Percentiles rank a stretch among this genome's conserved stretches.
Evolutionary conservation across 257 asterid species (phyloP).

Genomic region (Verbascum thapsus): DNA sequence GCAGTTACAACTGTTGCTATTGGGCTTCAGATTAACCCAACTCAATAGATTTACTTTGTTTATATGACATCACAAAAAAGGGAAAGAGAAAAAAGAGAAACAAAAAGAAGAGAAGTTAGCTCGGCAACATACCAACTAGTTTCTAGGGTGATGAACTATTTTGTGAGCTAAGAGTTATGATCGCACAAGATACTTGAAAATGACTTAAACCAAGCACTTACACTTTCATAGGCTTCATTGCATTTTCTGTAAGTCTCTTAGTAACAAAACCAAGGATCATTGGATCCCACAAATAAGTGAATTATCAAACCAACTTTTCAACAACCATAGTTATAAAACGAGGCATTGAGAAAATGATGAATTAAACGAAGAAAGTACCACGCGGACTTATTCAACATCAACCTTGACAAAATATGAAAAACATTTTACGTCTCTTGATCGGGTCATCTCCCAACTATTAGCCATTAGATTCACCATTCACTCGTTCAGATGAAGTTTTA

Average conservation of each 20-base stretch:
- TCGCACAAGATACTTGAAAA: neutral
- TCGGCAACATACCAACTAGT: neutral
- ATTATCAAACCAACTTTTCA: neutral
- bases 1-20: neutral
- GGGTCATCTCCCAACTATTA: too few relatives aligned
- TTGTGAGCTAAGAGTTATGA: slow-evolving; percentile 1
- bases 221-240: neutral
- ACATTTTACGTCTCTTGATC: too few relatives aligned
- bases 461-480: too few relatives aligned
- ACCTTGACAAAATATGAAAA: too few relatives aligned
- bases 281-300: slow-evolving; percentile 1
- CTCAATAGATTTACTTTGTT: neutral
- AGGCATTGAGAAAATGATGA: neutral
- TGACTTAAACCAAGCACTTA: neutral
- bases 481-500: too few relatives aligned
- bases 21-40: neutral
- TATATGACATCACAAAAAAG: neutral
- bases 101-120: neutral
- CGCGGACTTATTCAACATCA: too few relatives aligned
- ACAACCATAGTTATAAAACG: neutral
- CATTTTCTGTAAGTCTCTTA: neutral
- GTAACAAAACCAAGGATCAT: neutral
- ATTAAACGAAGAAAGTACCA: neutral
- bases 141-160: neutral
- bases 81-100: too few relatives aligned